These are phyloP conservation scores for Cyclotella baltica DNA, from an alignment of 108 stramenopile species.

Conservation along the genomic window DNA sequence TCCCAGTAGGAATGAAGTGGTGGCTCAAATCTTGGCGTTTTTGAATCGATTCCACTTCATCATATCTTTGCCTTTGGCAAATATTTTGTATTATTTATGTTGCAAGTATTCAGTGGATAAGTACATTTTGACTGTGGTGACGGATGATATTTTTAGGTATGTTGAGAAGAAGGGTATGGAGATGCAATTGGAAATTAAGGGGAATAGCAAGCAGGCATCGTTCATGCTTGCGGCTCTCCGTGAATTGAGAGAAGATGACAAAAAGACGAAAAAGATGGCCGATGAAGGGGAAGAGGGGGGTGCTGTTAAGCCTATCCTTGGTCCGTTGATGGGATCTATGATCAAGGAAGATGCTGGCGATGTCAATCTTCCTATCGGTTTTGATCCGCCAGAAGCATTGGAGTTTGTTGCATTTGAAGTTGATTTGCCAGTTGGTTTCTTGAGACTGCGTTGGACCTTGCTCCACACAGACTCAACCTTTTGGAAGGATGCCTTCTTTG, in stretches of 20 bases:
- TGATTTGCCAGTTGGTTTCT: constrained; percentile 80
- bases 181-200: constrained; percentile 74
- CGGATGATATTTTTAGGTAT: constrained; percentile 75
- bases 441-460: constrained; percentile 76
- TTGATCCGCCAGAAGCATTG: constrained; percentile 67
- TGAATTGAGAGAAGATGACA: constrained; percentile 73
- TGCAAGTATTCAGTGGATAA: constrained; percentile 59
- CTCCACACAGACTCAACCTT: constrained; percentile 63
- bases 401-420: constrained; percentile 78
- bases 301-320: constrained; percentile 49
- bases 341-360: constrained; percentile 68
- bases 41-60: constrained; percentile 70
- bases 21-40: constrained; percentile 58
- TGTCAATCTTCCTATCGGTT: constrained; percentile 57
- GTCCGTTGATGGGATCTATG: constrained; percentile 72
- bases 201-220: constrained; percentile 62
- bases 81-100: constrained; percentile 56
- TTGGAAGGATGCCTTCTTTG: constrained; percentile 63
- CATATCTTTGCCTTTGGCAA: constrained; percentile 66
- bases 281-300: constrained; percentile 50
- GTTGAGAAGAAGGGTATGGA: constrained; percentile 88
- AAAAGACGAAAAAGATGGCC: constrained; percentile 44
- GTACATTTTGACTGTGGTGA: constrained; percentile 69
- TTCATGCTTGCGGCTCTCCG: constrained; percentile 83
- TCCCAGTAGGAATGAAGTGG: constrained; percentile 62